Conservation (phyloP, 352 stramenopile species). For the Phytophthora fragariae region DNA sequence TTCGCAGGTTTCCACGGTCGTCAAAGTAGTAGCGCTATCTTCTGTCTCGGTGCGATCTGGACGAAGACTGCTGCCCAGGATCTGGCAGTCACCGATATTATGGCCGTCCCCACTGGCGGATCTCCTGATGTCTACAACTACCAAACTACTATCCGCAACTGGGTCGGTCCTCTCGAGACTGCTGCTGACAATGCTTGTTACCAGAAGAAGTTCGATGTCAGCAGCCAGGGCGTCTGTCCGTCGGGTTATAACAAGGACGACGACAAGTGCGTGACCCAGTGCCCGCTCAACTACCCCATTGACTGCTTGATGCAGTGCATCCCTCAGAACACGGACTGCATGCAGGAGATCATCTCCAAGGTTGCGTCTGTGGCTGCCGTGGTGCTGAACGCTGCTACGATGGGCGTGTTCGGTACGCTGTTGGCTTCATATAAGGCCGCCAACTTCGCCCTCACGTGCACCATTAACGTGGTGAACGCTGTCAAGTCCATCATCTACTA, state of each 20-base stretch:
- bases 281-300: slow-evolving; percentile 50
- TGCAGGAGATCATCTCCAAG: slow-evolving; percentile 47
- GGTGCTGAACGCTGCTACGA: slow-evolving; percentile 43
- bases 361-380: slow-evolving; percentile 40
- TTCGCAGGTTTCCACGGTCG: slow-evolving; percentile 36
- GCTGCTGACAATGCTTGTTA: slow-evolving; percentile 33
- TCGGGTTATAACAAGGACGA: slow-evolving; percentile 55
- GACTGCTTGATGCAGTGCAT: slow-evolving; percentile 48
- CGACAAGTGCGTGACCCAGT: slow-evolving; percentile 54
- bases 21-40: slow-evolving; percentile 13
- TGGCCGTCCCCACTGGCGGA: slow-evolving; percentile 14
- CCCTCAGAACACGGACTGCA: slow-evolving; percentile 49
- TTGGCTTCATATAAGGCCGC: slow-evolving; percentile 10
- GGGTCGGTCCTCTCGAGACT: slow-evolving; percentile 39
- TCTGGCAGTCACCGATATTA: slow-evolving; percentile 25
- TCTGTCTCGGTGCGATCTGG: slow-evolving; percentile 32
- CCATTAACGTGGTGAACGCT: slow-evolving; percentile 30
- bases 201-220: slow-evolving; percentile 33
- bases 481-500: slow-evolving; percentile 45
- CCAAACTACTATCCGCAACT: slow-evolving; percentile 42
- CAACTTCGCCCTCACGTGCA: slow-evolving; percentile 27
- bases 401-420: slow-evolving; percentile 44
- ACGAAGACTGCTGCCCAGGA: slow-evolving; percentile 14
- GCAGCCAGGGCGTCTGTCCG: slow-evolving; percentile 41
- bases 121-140: slow-evolving; percentile 33